These are phyloP conservation scores for Zymoseptoria crescenta DNA, from an alignment of 2,329 filamentous ascomycete genomes.

Conservation along the genomic window DNA sequence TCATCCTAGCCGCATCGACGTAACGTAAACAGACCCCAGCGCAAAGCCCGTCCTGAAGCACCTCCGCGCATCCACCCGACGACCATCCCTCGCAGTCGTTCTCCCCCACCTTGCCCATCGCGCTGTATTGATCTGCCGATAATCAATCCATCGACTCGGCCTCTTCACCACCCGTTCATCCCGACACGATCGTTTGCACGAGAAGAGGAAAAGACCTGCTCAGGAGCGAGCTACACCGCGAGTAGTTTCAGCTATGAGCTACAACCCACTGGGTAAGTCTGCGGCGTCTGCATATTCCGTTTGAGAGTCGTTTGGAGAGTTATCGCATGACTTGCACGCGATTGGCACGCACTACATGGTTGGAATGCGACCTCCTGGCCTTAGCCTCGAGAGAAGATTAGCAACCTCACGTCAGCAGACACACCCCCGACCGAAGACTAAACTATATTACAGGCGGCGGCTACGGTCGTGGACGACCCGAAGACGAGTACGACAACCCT, in stretches of 20 bases:
- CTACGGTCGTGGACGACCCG: constrained; percentile 16
- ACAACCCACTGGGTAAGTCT: constrained; percentile 20
- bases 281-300: constrained; percentile 2
- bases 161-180: not conserved
- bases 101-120: constrained; percentile 1
- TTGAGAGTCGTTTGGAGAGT: constrained; percentile 10
- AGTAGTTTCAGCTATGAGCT: constrained; percentile 13
- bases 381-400: not conserved
- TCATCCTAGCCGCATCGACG: not conserved
- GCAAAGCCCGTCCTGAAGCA: not conserved
- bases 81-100: not conserved
- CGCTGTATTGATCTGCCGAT: not conserved
- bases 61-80: not conserved
- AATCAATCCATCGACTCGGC: not conserved
- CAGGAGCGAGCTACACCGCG: not conserved
- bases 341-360: not conserved
- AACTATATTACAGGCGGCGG: constrained; percentile 8
- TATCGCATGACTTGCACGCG: not conserved
- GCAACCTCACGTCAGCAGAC: too few species aligned
- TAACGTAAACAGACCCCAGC: not conserved
- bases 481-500: constrained; percentile 12
- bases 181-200: not conserved
- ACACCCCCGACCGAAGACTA: constrained; percentile 1
- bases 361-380: not conserved
- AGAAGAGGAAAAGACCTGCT: not conserved